Evolutionary conservation across 2,329 filamentous ascomycete genomes (phyloP).

Genomic region (Cladosporium austrohemisphaericum): DNA sequence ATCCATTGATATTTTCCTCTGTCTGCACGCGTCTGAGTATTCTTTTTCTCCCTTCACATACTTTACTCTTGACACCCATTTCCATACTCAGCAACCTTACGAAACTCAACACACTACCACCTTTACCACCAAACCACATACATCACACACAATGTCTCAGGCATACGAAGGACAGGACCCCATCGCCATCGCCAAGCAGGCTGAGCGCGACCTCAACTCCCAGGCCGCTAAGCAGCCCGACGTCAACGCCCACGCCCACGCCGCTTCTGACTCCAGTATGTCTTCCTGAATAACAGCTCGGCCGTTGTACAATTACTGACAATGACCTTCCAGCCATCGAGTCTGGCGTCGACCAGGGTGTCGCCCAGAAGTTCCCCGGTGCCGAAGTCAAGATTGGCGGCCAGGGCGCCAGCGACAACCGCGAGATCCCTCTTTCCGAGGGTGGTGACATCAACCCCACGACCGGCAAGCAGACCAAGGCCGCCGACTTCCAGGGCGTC

Average conservation of each 20-base stretch:
- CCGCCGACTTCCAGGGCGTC: slow-evolving; percentile 46
- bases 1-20: slow-evolving; percentile 10
- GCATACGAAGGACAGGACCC: slow-evolving; percentile 42
- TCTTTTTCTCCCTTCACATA: slow-evolving; percentile 6
- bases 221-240: slow-evolving; percentile 35
- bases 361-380: slow-evolving; percentile 43
- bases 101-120: slow-evolving; percentile 4
- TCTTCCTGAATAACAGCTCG: not conserved
- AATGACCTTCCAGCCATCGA: slow-evolving; percentile 35
- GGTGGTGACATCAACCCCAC: slow-evolving; percentile 35
- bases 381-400: slow-evolving; percentile 42
- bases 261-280: slow-evolving; percentile 19
- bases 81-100: slow-evolving; percentile 4
- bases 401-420: slow-evolving; percentile 44
- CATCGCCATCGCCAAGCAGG: slow-evolving; percentile 44
- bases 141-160: slow-evolving; percentile 38
- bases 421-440: slow-evolving; percentile 45
- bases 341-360: slow-evolving; percentile 46
- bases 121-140: slow-evolving; percentile 8
- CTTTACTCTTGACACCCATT: slow-evolving; percentile 9
- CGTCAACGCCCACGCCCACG: slow-evolving; percentile 16
- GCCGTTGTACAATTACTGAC: not conserved
- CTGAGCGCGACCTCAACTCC: slow-evolving; percentile 48
- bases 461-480: slow-evolving; percentile 40
- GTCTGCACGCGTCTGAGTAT: not conserved